These are phyloP conservation scores for Vaccinium macrocarpon DNA, from an alignment of 148 eudicot genomes.

Conservation along the genomic window DNA sequence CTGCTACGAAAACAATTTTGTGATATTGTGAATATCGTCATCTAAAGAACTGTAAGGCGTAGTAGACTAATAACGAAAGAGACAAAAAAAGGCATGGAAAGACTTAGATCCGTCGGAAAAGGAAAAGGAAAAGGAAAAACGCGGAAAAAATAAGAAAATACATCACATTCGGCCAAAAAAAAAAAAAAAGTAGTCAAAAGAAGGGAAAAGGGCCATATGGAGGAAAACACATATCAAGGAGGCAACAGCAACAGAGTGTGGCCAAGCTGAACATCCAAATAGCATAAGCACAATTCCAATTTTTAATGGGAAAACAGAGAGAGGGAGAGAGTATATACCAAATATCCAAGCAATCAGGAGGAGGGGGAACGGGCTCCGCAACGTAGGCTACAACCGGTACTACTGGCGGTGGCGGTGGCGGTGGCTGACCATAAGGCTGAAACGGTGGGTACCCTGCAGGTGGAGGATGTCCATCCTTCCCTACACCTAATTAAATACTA, in stretches of 20 bases:
- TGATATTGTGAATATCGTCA: too few relatives aligned
- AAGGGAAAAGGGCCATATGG: background rate
- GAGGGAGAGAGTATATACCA: background rate
- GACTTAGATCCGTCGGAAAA: background rate
- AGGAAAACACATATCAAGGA: background rate
- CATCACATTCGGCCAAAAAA: background rate
- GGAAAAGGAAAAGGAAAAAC: background rate
- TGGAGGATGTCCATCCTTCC: background rate
- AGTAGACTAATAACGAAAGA: too few relatives aligned
- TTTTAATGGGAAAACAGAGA: background rate
- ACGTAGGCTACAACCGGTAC: background rate
- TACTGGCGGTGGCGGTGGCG: background rate
- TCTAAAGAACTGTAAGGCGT: too few relatives aligned
- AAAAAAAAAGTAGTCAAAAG: background rate
- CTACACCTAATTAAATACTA: background rate
- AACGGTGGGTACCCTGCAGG: background rate
- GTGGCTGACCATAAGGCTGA: background rate
- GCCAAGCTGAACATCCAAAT: background rate
- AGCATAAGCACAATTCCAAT: background rate
- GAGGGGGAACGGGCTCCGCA: conserved; percentile 1
- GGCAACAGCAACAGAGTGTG: background rate
- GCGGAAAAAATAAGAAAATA: background rate
- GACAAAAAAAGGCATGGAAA: background rate
- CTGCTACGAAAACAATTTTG: too few relatives aligned
- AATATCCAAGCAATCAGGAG: conserved; percentile 5